Evolutionary conservation across 768 basidiomycete species (phyloP).

Genomic region (Lentinula sp.): DNA sequence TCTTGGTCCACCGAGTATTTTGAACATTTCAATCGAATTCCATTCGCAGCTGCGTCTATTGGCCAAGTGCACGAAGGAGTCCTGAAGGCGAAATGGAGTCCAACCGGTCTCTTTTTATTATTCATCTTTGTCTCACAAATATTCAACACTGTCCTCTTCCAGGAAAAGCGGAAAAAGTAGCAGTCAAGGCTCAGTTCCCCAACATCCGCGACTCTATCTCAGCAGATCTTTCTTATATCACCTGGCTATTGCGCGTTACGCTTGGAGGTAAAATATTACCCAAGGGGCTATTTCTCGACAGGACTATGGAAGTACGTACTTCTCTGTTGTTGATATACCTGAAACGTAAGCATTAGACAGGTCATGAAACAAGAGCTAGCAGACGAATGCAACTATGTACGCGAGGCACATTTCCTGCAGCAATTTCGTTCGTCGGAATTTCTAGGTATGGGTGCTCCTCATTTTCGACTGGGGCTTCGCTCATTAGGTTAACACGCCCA

Average conservation of each 20-base stretch:
- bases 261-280: slow-evolving; percentile 69
- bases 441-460: slow-evolving; percentile 1
- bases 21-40: slow-evolving; percentile 70
- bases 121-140: not conserved
- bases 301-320: slow-evolving; percentile 61
- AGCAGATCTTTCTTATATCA: slow-evolving; percentile 84
- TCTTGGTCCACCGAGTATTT: slow-evolving; percentile 67
- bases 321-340: not conserved
- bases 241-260: slow-evolving; percentile 60
- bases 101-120: slow-evolving; percentile 29
- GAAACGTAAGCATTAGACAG: slow-evolving; percentile 22
- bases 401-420: slow-evolving; percentile 71
- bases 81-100: slow-evolving; percentile 45
- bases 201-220: slow-evolving; percentile 82
- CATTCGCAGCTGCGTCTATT: slow-evolving; percentile 94
- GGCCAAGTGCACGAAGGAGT: slow-evolving; percentile 88
- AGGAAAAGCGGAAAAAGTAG: slow-evolving; percentile 48
- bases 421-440: slow-evolving; percentile 46
- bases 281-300: slow-evolving; percentile 83
- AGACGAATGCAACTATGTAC: slow-evolving; percentile 88
- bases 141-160: not conserved
- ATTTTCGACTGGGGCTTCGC: not conserved
- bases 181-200: slow-evolving; percentile 93
- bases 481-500: slow-evolving; percentile 18
- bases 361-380: slow-evolving; percentile 86